Percentiles rank a stretch among this genome's conserved stretches.
Evolutionary conservation across 2,329 filamentous ascomycete species (phyloP).

Genomic region (Hypoxylon sp.): DNA sequence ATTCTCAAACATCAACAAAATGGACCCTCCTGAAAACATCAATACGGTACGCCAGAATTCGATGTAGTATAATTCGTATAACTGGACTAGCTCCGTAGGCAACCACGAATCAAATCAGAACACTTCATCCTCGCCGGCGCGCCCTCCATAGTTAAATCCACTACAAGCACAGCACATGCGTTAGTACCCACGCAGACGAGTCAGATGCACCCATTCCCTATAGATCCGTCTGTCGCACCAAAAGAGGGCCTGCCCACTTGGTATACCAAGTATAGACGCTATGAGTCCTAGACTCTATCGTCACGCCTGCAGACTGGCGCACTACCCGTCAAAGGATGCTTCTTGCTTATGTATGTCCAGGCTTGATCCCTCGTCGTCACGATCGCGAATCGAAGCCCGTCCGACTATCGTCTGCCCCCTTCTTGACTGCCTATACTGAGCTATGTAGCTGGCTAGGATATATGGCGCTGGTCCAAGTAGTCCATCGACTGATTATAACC

Average conservation of each 20-base stretch:
- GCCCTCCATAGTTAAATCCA: neutral
- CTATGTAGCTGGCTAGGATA: constrained; percentile 12
- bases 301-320: constrained; percentile 1
- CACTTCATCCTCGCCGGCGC: constrained; percentile 2
- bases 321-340: neutral
- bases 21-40: neutral
- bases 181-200: constrained; percentile 6
- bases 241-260: constrained; percentile 23
- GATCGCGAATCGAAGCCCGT: constrained; percentile 22
- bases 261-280: constrained; percentile 25
- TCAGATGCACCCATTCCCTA: neutral
- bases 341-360: constrained; percentile 13
- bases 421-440: neutral
- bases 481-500: neutral
- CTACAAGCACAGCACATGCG: neutral
- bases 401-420: constrained; percentile 8
- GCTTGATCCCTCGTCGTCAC: constrained; percentile 1
- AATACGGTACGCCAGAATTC: neutral
- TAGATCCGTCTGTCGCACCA: constrained; percentile 23
- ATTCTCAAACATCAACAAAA: neutral
- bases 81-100: neutral
- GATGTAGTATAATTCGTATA: neutral
- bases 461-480: constrained; percentile 2
- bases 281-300: constrained; percentile 14
- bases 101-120: neutral